Conservation (phyloP, 176 grass and related monocot genomes). For the Raddia guianensis region DNA sequence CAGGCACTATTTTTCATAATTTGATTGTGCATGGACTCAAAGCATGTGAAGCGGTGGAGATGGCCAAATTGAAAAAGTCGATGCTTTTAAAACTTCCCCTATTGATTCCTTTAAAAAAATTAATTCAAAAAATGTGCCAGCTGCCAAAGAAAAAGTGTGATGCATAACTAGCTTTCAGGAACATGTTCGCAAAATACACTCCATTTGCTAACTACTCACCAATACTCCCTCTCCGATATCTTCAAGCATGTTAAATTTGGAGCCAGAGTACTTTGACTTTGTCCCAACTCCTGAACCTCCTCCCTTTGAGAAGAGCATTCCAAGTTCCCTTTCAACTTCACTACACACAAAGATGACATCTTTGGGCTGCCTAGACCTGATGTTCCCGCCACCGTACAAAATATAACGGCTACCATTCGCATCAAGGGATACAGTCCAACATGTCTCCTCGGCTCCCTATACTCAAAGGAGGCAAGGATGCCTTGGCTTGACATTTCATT, state of each 20-base stretch:
- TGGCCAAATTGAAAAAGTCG: neutral
- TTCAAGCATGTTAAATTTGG: conserved; percentile 94
- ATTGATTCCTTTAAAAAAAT: neutral
- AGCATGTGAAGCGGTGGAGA: neutral
- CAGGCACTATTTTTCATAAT: neutral
- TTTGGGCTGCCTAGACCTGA: no score
- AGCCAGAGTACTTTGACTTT: conserved; percentile 68
- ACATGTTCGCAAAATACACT: neutral
- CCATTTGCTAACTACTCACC: conserved; percentile 51
- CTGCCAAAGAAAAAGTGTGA: neutral
- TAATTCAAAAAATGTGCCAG: neutral
- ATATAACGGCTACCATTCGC: conserved; percentile 41
- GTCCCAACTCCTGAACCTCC: conserved; percentile 53
- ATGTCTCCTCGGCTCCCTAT: conserved; percentile 40
- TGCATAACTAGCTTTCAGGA: neutral
- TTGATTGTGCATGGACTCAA: neutral
- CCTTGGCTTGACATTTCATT: conserved; percentile 36
- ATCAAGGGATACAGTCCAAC: conserved; percentile 48
- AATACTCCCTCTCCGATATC: conserved; percentile 95
- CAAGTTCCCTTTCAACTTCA: conserved; percentile 95
- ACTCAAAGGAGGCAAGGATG: conserved; percentile 44
- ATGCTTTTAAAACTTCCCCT: neutral
- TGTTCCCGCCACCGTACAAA: conserved; percentile 27
- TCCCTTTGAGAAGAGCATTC: conserved; percentile 83
- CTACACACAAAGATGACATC: conserved; percentile 34